Percentiles rank a stretch among this genome's conserved stretches.
Evolutionary conservation across 495 filamentous ascomycete genomes (phyloP).

Genomic region (Talaromyces adpressus): DNA sequence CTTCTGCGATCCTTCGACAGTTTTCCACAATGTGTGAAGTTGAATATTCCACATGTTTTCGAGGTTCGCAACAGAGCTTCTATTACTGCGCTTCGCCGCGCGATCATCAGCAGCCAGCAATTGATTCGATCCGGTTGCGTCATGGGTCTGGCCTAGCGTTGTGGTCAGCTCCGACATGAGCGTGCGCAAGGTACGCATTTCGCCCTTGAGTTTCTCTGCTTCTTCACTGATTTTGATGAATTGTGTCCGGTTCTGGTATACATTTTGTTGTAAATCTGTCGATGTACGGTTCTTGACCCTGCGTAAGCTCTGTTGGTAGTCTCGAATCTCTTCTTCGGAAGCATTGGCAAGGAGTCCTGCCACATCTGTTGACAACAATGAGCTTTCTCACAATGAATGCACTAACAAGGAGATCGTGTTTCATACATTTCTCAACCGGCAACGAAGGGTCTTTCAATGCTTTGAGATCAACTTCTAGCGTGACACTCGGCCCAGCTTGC

Average conservation of each 20-base stretch:
- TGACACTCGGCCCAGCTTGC: slow-evolving; percentile 29
- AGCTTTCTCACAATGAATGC: neutral
- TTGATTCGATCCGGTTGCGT: slow-evolving; percentile 32
- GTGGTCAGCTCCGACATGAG: slow-evolving; percentile 86
- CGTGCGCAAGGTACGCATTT: slow-evolving; percentile 84
- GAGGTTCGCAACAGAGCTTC: slow-evolving; percentile 75
- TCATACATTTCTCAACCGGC: slow-evolving; percentile 53
- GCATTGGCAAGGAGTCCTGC: slow-evolving; percentile 76
- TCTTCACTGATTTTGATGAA: slow-evolving; percentile 99
- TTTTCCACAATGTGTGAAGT: slow-evolving; percentile 76
- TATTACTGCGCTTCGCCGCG: slow-evolving; percentile 41
- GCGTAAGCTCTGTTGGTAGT: slow-evolving; percentile 68
- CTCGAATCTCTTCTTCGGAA: slow-evolving; percentile 85
- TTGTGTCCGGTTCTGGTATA: slow-evolving; percentile 95
- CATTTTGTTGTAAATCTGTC: slow-evolving; percentile 87
- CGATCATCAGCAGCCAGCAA: slow-evolving; percentile 42
- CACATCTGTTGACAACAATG: slow-evolving; percentile 48
- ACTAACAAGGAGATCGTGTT: neutral
- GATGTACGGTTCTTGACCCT: slow-evolving; percentile 79
- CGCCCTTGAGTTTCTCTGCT: slow-evolving; percentile 91
- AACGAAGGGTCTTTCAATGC: slow-evolving; percentile 76
- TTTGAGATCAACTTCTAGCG: slow-evolving; percentile 56
- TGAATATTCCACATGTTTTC: slow-evolving; percentile 93
- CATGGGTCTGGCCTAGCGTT: slow-evolving; percentile 64
- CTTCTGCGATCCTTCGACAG: slow-evolving; percentile 93